Base-by-base conservation (phyloP, 1,139 yeast genomes). In the Protomyces arabidopsidicola region DNA sequence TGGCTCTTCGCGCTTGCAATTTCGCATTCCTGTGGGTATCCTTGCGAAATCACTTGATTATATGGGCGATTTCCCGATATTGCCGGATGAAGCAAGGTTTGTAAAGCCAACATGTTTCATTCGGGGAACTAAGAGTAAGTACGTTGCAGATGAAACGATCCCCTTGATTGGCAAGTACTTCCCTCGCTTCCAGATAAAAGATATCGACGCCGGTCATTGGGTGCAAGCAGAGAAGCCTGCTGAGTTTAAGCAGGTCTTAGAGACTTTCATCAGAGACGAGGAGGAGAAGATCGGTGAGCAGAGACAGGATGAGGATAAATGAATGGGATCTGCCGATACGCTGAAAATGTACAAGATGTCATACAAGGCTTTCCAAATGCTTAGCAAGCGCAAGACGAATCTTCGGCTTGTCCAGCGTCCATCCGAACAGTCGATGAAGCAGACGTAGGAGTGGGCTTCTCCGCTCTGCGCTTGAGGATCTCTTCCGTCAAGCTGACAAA, bases 121-220 rank as follows among this genome's bases (percentile, higher is more conserved):
- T 12, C 79, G 98, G 69, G 98, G 97, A 1, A 80, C 87, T 0
- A 78, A 84, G 62, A 88, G 96, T 0, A 75, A 78, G 8, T 91
- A 90, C 73, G 85, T 91, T n/a, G 86, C 96, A 0, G 98, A 91
- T 74, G 97, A 90, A 66, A 83, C 82, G 48, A 75, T 90, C 42
- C 86, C 89, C 0, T 84, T 83, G 38, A 86, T 90, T 64, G 96
- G 95, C 1, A 77, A 78, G 65, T 88, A 82, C 71, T 93, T 90
- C 76, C 97, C 98, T 0, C 78, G 80, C 55, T 90, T 90, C 72
- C 88, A 83, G 66, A 76, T 88, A 12, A 79, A 82, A 58, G 96
- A 88, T 70, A 78, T 93, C 36, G 85, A 88, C 31, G 82, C 90
- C 1, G 97, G 97, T 1, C 98, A 93, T 75, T 93, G 97, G 97